These are phyloP conservation scores for Backusella tuberculispora DNA, from an alignment of 192 early-diverging fungal species.

Conservation along the genomic window DNA sequence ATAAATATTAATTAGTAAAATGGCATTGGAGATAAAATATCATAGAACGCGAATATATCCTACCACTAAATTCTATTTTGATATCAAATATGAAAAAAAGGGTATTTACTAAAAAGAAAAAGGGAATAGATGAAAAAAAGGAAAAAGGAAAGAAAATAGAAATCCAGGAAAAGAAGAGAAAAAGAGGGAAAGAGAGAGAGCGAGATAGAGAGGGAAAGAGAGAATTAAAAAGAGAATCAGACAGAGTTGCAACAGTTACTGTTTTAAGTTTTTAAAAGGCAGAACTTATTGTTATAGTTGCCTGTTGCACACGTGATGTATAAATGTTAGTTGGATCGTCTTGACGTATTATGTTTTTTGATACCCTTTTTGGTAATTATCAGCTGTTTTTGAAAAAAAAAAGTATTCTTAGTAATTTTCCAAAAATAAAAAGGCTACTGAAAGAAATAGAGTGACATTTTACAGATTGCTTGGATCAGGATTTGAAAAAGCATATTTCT, in stretches of 20 bases:
- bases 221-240: neutral
- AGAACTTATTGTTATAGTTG: conserved; percentile 5
- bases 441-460: neutral
- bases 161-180: conserved; percentile 7
- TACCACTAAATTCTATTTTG: neutral
- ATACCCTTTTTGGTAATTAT: neutral
- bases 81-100: neutral
- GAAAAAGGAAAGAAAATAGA: neutral
- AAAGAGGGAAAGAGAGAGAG: neutral
- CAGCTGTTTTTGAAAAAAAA: neutral
- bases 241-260: conserved; percentile 7
- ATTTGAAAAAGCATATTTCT: neutral
- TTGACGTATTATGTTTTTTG: conserved; percentile 6
- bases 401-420: conserved; percentile 6
- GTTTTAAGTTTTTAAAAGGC: conserved; percentile 16
- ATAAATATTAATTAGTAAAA: conserved; percentile 9
- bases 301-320: neutral
- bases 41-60: neutral
- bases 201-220: neutral
- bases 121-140: neutral
- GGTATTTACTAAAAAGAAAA: neutral
- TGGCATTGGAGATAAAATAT: neutral
- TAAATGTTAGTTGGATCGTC: conserved; percentile 1
- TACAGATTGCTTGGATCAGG: neutral
- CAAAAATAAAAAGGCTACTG: conserved; percentile 3